Conservation (phyloP, 257 asterid species). For the Asclepias syriaca region DNA sequence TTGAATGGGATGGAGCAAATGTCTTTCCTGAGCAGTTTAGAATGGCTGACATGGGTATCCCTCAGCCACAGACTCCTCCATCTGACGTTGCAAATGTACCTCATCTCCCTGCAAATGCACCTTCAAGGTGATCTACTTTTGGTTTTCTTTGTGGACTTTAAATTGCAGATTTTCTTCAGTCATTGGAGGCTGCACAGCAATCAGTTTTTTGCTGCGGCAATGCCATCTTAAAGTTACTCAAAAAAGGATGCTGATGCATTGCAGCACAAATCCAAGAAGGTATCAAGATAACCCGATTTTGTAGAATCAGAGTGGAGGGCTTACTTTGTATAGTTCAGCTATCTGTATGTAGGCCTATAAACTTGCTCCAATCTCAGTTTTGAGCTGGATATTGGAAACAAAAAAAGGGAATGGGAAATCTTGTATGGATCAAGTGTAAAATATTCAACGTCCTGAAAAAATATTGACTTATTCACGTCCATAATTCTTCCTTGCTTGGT, state of each 20-base stretch:
- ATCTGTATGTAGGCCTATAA: conserved; percentile 9
- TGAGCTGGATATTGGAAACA: background rate
- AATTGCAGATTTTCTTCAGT: background rate
- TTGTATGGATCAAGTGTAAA: background rate
- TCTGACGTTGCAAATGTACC: conserved; percentile 32
- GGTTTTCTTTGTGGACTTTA: background rate
- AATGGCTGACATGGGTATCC: conserved; percentile 39
- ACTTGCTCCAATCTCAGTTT: background rate
- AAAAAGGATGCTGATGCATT: conserved; percentile 7
- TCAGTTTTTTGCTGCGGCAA: conserved; percentile 7
- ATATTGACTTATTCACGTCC: background rate
- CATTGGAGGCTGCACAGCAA: background rate
- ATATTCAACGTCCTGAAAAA: background rate
- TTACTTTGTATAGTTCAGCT: conserved; percentile 14
- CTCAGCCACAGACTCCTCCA: conserved; percentile 43
- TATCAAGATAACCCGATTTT: background rate
- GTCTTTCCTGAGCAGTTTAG: conserved; percentile 55
- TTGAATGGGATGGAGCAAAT: conserved; percentile 59
- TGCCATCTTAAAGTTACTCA: background rate
- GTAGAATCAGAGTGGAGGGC: conserved; percentile 13
- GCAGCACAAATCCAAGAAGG: background rate
- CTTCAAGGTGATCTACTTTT: conserved; percentile 43
- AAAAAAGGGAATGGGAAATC: background rate
- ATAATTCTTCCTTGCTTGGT: background rate
- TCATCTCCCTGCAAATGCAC: conserved; percentile 31